Conservation (phyloP, 169 alveolate genomes). For the Amoebophrya sp. region DNA sequence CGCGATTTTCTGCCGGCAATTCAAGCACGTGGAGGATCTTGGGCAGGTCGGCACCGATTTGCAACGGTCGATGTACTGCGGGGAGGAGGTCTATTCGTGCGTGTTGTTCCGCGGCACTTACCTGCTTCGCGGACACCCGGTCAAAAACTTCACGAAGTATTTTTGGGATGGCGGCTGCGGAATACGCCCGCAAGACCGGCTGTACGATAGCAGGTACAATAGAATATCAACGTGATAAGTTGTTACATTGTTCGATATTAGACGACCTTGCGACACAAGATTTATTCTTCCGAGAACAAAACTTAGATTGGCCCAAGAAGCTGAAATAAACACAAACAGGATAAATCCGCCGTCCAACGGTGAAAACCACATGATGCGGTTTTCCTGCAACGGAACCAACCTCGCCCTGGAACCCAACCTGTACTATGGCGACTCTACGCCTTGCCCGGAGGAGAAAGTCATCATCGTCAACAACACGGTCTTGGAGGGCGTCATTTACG, state of each 20-base stretch:
- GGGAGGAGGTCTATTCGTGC: neutral
- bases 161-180: neutral
- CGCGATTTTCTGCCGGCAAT: neutral
- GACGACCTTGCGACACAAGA: no score
- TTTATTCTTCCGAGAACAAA: no score
- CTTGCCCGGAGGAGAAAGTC: no score
- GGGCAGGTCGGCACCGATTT: neutral
- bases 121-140: neutral
- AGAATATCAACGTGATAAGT: no score
- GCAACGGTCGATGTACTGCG: neutral
- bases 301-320: no score
- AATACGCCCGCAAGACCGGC: neutral
- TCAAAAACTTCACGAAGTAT: neutral
- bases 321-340: no score
- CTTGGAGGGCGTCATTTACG: no score
- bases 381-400: neutral
- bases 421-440: neutral
- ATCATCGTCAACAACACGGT: no score
- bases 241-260: no score
- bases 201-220: neutral
- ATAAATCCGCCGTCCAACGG: neutral
- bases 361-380: neutral
- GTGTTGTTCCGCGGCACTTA: neutral
- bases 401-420: neutral
- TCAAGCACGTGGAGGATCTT: neutral